These are phyloP conservation scores for Xylaria castorea DNA, from an alignment of 495 filamentous ascomycete genomes.

Conservation along the genomic window DNA sequence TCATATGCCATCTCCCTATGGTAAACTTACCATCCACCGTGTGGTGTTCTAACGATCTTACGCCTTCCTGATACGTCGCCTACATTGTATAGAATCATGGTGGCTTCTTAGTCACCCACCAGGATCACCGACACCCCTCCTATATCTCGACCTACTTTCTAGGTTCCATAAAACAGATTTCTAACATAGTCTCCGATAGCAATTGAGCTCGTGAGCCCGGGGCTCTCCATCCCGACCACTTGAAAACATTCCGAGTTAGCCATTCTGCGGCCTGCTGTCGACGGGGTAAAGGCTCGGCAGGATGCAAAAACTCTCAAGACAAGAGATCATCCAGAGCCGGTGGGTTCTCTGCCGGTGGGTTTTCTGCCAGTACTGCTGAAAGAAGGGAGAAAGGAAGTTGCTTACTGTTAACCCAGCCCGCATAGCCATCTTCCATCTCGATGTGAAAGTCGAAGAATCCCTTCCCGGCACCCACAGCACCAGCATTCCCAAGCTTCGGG, in stretches of 20 bases:
- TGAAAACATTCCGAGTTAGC: conserved; percentile 5
- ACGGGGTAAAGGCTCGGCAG: neutral
- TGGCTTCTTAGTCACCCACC: neutral
- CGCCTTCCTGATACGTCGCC: too few species aligned
- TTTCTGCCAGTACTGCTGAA: neutral
- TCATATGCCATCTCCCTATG: neutral
- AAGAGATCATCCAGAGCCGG: neutral
- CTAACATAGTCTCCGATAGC: conserved; percentile 88
- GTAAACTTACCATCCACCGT: neutral
- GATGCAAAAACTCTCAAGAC: neutral
- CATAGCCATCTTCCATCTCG: conserved; percentile 76
- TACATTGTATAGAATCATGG: too few species aligned
- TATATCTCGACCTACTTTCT: neutral
- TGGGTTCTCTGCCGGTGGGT: neutral
- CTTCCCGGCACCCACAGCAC: conserved; percentile 61
- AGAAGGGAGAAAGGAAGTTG: neutral
- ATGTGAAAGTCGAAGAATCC: conserved; percentile 89
- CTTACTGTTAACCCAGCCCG: conserved; percentile 80
- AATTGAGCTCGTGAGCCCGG: conserved; percentile 86
- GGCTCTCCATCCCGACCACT: conserved; percentile 91
- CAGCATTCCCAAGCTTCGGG: conserved; percentile 76
- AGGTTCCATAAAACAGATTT: conserved; percentile 68
- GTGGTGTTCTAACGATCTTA: neutral
- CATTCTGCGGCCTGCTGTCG: neutral
- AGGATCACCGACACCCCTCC: neutral